Percentiles rank a stretch among this genome's conserved stretches.
Evolutionary conservation across 306 rosid genomes (phyloP).

Genomic region (Prunus kanzakura): DNA sequence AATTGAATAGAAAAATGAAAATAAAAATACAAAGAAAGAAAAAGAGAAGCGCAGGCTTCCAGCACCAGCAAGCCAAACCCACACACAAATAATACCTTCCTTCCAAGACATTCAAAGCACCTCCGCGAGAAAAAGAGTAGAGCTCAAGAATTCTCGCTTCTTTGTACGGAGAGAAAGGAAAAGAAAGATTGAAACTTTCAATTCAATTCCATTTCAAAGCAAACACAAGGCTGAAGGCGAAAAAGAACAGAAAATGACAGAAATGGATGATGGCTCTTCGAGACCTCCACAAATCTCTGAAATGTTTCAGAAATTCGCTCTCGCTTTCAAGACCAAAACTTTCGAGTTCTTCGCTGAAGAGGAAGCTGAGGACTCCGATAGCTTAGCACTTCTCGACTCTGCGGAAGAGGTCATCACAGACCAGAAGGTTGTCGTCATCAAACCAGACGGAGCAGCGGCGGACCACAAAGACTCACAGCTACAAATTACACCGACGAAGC

Average conservation of each 20-base stretch:
- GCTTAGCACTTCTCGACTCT: slow-evolving; percentile 80
- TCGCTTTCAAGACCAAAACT: slow-evolving; percentile 90
- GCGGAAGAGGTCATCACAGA: slow-evolving; percentile 85
- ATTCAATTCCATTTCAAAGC: neutral
- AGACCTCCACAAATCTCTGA: slow-evolving; percentile 92
- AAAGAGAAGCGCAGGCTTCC: neutral
- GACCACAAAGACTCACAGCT: slow-evolving; percentile 6
- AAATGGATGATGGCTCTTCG: slow-evolving; percentile 56
- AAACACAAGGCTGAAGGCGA: neutral
- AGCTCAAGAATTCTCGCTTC: slow-evolving; percentile 31
- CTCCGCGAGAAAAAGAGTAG: slow-evolving; percentile 10
- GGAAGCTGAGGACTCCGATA: slow-evolving; percentile 56
- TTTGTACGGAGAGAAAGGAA: neutral
- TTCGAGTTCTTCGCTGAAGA: slow-evolving; percentile 83
- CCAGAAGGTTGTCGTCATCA: slow-evolving; percentile 92
- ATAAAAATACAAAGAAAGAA: neutral
- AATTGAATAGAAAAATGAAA: neutral
- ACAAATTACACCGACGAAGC: slow-evolving; percentile 7
- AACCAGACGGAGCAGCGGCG: slow-evolving; percentile 48
- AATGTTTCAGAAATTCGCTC: slow-evolving; percentile 92
- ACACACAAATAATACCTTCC: slow-evolving; percentile 40
- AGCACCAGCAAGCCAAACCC: slow-evolving; percentile 20
- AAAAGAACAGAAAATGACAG: slow-evolving; percentile 34
- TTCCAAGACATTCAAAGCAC: slow-evolving; percentile 54
- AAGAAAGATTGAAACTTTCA: neutral